Conservation (phyloP, 495 filamentous ascomycete species). For the Podospora comata region DNA sequence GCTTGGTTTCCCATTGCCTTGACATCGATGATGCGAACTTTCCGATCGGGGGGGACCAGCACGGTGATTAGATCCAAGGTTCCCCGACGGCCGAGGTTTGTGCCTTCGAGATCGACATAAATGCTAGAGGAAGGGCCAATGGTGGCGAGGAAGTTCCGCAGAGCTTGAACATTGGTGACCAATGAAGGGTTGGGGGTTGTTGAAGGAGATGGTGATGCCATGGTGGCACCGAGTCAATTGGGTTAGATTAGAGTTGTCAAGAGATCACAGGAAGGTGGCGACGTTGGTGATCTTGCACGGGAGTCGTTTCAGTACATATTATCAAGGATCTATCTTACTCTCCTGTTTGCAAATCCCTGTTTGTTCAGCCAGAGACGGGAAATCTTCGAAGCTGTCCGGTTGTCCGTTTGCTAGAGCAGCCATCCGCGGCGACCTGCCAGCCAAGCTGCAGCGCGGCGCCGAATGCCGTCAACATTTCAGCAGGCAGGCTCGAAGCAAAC, state of each 20-base stretch:
- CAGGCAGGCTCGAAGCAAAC: no score
- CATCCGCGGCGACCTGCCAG: background rate
- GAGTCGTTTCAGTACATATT: no score
- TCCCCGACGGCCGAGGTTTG: background rate
- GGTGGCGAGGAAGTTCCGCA: background rate
- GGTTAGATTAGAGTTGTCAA: no score
- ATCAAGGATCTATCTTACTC: no score
- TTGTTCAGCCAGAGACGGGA: background rate
- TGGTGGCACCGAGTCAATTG: background rate
- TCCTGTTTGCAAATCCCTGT: background rate
- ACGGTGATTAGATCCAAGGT: constrained; percentile 6
- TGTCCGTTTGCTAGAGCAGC: background rate
- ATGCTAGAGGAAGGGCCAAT: background rate
- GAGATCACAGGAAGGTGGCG: no score
- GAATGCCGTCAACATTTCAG: no score
- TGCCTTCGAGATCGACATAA: constrained; percentile 7
- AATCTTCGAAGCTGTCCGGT: no score
- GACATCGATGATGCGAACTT: constrained; percentile 3
- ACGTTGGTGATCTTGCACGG: no score
- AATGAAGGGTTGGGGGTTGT: background rate
- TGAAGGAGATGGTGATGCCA: background rate
- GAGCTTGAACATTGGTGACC: background rate
- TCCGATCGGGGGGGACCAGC: background rate
- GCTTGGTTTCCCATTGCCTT: background rate
- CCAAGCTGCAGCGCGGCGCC: no score